phyloP scores from a whole-genome alignment of 1,284 basidiomycete genomes.

The Trametes hirsuta region DNA sequence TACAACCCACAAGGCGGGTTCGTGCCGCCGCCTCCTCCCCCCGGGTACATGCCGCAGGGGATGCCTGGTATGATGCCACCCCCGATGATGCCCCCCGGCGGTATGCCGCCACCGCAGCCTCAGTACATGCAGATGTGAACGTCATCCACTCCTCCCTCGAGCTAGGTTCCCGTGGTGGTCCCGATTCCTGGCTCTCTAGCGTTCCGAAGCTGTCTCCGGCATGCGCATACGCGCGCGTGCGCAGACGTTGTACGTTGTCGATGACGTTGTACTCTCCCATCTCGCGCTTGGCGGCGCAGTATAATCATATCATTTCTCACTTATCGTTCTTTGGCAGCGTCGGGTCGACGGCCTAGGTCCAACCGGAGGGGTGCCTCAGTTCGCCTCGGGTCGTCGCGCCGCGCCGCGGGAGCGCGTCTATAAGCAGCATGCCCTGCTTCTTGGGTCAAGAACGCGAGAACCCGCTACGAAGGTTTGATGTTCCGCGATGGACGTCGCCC shows the following conservation, averaged over 20 bases:
- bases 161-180: background rate
- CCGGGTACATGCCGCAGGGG: slow-evolving; percentile 53
- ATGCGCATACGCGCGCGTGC: background rate
- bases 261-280: slow-evolving; percentile 22
- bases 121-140: slow-evolving; percentile 23
- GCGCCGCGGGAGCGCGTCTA: too few relatives aligned
- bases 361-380: background rate
- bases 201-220: background rate
- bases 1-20: slow-evolving; percentile 48
- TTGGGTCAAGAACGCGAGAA: too few relatives aligned
- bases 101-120: slow-evolving; percentile 20
- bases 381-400: background rate
- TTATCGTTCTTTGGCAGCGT: background rate
- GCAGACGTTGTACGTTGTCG: slow-evolving; percentile 22
- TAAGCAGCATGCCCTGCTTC: too few relatives aligned
- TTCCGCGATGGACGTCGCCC: too few relatives aligned
- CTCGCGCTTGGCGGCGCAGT: slow-evolving; percentile 1
- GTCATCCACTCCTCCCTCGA: background rate
- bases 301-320: slow-evolving; percentile 9
- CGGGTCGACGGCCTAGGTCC: background rate
- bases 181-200: background rate
- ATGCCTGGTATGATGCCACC: slow-evolving; percentile 37
- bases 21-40: slow-evolving; percentile 62
- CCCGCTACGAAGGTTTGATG: too few relatives aligned
- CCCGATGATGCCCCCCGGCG: slow-evolving; percentile 35